Base-by-base conservation (phyloP, 2,329 filamentous ascomycete species). In the Emergomyces africanus region DNA sequence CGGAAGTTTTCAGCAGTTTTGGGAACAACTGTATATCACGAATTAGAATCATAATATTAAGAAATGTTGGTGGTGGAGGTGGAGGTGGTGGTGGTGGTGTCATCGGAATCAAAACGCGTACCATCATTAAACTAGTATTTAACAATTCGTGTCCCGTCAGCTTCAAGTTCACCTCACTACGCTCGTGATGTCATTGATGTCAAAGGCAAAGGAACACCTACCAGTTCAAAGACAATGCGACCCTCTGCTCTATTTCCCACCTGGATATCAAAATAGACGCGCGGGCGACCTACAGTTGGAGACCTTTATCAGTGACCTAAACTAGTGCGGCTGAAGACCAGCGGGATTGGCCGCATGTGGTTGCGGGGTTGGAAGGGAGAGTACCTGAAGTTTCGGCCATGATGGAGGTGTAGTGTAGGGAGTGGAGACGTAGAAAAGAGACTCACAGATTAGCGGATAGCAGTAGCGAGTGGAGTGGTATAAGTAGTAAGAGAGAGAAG, bases 191-290 rank as follows among this genome's bases (percentile, higher is more conserved):
- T n/a, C n/a, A n/a, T n/a, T n/a, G n/a, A 42, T 42, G 20, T 14
- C 20, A 20, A 20, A 33, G 20, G 30, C 25, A 48, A 18, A 35
- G 14, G 14, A 37, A 4, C 55, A 75, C 81, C 71, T 74, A 85
- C 82, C 65, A 99, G 84, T 78, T 96, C 90, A 75, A 99, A 92
- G 63, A 82, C 84, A 72, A 99, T 80, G 64, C 92, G 87, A 62
- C 90, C 91, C 61, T 84, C 82, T 49, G 83, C 77, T 67, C 84
- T 81, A 61, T 83, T 82, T 70, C 88, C 90, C 70, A 97, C 87
- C 62, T 85, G 79, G 71, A 99, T 86, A 78, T 97, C 91, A 74
- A 99, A 96, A 79, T 87, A 99, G 77, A 96, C 91, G 67, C 88
- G 86, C 71, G 84, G 83, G 69, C 88, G 87, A 72, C 79, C 79